Base-by-base conservation (phyloP, 768 basidiomycete species). In the Leucosporidium creatinivorum region DNA sequence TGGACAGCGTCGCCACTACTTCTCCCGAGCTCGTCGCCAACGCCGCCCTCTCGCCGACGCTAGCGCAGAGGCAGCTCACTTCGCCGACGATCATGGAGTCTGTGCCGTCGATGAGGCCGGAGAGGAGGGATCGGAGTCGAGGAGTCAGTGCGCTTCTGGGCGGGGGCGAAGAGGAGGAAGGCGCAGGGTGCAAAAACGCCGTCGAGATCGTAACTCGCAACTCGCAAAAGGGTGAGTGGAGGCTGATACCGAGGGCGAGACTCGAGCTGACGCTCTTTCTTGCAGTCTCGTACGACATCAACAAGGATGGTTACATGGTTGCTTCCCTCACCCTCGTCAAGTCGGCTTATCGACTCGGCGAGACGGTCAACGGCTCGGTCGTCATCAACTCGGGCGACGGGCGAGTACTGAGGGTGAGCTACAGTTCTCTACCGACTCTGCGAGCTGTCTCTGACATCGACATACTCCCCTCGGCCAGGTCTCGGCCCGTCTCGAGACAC, bases 301-400 rank as follows among this genome's bases (percentile, higher is more conserved):
- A 87, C 76, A 96, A 97, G 80, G 91, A 94, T 47, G 91, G 89
- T 0, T 84, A 89, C 48, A 85, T 86, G 51, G 91, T 98, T 66
- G 93, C 94, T 9, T 86, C 89, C 48, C 78, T 99, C 19, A 96
- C 93, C 0, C 89, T 99, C 70, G 86, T 89, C 30, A 97, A 97
- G 79, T 86, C 87, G 50, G 89, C 90, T 0, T 97, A 90, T 78
- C 80, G 94, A 25, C 84, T 97, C 0, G 94, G 94, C 5, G 93
- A 99, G 79, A 93, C 92, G 0, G 86, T 97, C 28, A 79, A 87
- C 55, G 94, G 93, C 4, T 86, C 93, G 0, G 87, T 99, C 28
- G 87, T 91, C 75, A 76, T 98, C 69, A 98, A 99, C 76, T 84
- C 86, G 33, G 81, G 85, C 48, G 79, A 79, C n/a, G 83, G 87